These are phyloP conservation scores for Leptographium galeiforme DNA, from an alignment of 2,329 filamentous ascomycete species.

Conservation along the genomic window DNA sequence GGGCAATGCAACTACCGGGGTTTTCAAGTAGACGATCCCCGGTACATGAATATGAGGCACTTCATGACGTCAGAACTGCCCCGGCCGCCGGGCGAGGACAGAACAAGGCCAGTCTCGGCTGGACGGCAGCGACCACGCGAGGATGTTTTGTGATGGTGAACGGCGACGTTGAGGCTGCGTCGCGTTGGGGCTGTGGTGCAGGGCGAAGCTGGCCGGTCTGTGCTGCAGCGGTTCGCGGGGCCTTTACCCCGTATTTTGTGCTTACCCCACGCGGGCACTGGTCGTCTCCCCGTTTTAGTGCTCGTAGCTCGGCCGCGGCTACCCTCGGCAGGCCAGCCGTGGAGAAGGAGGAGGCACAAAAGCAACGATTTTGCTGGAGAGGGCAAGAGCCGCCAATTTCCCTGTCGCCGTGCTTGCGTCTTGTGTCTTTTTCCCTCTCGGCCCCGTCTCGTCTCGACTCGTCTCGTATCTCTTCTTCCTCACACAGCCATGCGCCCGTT, in stretches of 20 bases:
- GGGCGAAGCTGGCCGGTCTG: neutral
- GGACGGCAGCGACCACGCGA: too few relatives aligned
- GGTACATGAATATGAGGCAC: neutral
- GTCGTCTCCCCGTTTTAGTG: neutral
- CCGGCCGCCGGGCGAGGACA: too few relatives aligned
- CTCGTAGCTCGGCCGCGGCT: constrained; percentile 6
- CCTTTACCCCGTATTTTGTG: neutral
- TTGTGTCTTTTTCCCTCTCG: neutral
- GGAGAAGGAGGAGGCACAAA: constrained; percentile 1
- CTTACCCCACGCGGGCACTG: neutral
- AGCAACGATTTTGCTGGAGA: neutral
- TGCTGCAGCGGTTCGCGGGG: neutral
- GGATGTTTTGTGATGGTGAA: too few relatives aligned
- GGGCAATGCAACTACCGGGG: neutral
- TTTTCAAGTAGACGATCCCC: neutral
- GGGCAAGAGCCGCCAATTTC: neutral
- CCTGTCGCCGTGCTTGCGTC: neutral
- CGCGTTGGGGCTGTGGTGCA: too few relatives aligned
- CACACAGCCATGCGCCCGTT: constrained; percentile 37
- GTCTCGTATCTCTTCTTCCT: neutral
- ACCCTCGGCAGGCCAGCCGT: constrained; percentile 8
- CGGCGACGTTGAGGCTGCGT: too few relatives aligned
- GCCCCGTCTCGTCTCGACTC: neutral
- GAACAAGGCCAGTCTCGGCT: too few relatives aligned
- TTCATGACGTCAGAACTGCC: neutral